Percentiles rank a stretch among this genome's conserved stretches.
Conservation (phyloP, 768 basidiomycete species). For the Cystofilobasidium capitatum region DNA sequence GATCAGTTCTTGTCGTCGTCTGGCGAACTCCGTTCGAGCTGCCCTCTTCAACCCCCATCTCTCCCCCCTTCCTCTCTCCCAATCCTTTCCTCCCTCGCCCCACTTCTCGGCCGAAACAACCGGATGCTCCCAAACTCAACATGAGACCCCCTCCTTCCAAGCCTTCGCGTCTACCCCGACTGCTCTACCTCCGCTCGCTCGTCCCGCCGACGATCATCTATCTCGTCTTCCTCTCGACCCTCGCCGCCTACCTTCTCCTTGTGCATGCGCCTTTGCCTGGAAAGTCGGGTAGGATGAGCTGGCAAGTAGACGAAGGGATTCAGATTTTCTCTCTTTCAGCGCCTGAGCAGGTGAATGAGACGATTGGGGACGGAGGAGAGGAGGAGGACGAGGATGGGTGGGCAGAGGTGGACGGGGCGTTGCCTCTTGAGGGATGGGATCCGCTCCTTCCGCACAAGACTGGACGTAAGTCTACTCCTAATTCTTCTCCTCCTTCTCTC, state of each 20-base stretch:
- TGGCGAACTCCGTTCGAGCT: too few relatives aligned
- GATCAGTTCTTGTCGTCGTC: too few relatives aligned
- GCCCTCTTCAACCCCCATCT: too few relatives aligned
- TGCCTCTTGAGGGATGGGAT: conserved; percentile 72
- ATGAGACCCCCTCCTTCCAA: too few relatives aligned
- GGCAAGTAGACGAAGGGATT: conserved; percentile 52
- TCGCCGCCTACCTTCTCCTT: conserved; percentile 68
- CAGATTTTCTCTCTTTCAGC: conserved; percentile 25
- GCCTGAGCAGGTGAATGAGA: conserved; percentile 19
- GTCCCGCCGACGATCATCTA: conserved; percentile 43
- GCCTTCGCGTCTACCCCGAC: background rate
- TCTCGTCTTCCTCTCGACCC: conserved; percentile 58
- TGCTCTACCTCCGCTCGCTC: conserved; percentile 43
- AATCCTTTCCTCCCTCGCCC: too few relatives aligned
- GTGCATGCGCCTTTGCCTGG: conserved; percentile 60
- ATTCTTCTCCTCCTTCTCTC: background rate
- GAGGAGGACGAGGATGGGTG: conserved; percentile 24
- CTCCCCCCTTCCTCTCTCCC: too few relatives aligned
- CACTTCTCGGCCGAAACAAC: too few relatives aligned
- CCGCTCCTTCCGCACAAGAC: conserved; percentile 66
- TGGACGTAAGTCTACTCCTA: conserved; percentile 49
- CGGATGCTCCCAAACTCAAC: too few relatives aligned
- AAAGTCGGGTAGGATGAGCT: conserved; percentile 78
- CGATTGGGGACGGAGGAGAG: conserved; percentile 51
- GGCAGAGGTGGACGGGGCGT: conserved; percentile 44